Base-by-base conservation (phyloP, 2,329 filamentous ascomycete species). In the Sphaceloma murrayae region DNA sequence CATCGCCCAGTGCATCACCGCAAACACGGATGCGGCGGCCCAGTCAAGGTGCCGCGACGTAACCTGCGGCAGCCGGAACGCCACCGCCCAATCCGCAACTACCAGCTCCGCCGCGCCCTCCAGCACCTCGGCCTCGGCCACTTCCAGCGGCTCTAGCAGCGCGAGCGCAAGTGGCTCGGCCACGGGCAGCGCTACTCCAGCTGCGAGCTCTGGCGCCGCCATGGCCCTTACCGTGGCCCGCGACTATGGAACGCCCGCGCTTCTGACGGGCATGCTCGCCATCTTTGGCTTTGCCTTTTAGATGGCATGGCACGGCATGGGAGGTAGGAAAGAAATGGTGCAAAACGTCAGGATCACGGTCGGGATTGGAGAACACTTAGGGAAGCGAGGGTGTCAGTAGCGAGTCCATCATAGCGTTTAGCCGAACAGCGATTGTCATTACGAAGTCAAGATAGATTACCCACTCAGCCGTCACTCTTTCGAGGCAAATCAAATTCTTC, bases 211-310 rank as follows among this genome's bases (percentile, higher is more conserved):
- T 30, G 60, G 62, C 49, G 71, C 67, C 48, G 74, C 72, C 36
- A 60, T 59, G 19, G 63, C 65, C 47, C 48, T 71, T 51, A 60
- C 58, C 52, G 53, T 67, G 52, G 64, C 61, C 39, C 65, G 67
- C 54, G 65, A 70, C 50, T 72, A 72, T 56, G 70, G 73, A 40
- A 72, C 71, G 44, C 67, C 67, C 44, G 55, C 67, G 30, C 58
- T 78, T 45, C 70, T 68, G 38, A 69, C 69, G 48, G 70, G 70
- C 54, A 60, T 78, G 50, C 62, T 75, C 46, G 68, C 71, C 40
- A 61, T 74, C 45, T 74, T 79, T 55, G 74, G 74, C 50, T 58
- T 78, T 49, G 64, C 75, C 49, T 60, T 80, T 59, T 81, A 74
- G 30, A 14, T n/a, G n/a, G n/a, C n/a, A n/a, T n/a, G n/a, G n/a